Evolutionary conservation across 1,284 basidiomycete genomes (phyloP).

Genomic region (Ustilago lituana): DNA sequence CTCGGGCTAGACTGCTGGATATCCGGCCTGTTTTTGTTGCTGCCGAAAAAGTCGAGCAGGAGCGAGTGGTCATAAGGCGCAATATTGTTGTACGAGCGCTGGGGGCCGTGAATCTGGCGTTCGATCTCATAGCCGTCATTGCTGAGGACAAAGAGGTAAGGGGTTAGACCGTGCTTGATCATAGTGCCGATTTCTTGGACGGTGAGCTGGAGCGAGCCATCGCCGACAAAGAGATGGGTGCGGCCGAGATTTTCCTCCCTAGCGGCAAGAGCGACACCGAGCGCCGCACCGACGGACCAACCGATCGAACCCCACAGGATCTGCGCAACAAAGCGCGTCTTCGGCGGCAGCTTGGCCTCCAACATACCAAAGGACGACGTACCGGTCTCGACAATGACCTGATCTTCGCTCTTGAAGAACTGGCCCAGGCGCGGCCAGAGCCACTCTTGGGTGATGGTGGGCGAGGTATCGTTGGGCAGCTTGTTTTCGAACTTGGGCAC

Average conservation of each 20-base stretch:
- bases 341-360: conserved; percentile 36
- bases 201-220: conserved; percentile 70
- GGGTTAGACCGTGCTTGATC: conserved; percentile 76
- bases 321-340: conserved; percentile 67
- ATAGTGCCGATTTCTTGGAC: conserved; percentile 77
- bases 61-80: conserved; percentile 46
- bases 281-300: conserved; percentile 77
- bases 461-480: conserved; percentile 21
- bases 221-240: conserved; percentile 84
- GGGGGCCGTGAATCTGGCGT: conserved; percentile 77
- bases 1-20: too few relatives aligned
- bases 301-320: conserved; percentile 87
- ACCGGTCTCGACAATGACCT: conserved; percentile 62
- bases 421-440: conserved; percentile 84
- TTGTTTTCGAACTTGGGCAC: conserved; percentile 34
- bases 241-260: conserved; percentile 73
- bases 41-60: conserved; percentile 56
- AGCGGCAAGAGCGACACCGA: conserved; percentile 83
- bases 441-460: conserved; percentile 64
- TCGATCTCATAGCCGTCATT: conserved; percentile 83
- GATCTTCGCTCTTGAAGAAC: conserved; percentile 75
- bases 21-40: too few relatives aligned
- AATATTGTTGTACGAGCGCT: conserved; percentile 67
- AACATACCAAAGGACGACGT: conserved; percentile 51
- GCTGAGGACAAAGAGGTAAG: conserved; percentile 86